A percentile compares a stretch with the other conserved stretches of the same genome.
Evolutionary conservation across 2,329 filamentous ascomycete genomes (phyloP).

Genomic region (Claviceps citrina): DNA sequence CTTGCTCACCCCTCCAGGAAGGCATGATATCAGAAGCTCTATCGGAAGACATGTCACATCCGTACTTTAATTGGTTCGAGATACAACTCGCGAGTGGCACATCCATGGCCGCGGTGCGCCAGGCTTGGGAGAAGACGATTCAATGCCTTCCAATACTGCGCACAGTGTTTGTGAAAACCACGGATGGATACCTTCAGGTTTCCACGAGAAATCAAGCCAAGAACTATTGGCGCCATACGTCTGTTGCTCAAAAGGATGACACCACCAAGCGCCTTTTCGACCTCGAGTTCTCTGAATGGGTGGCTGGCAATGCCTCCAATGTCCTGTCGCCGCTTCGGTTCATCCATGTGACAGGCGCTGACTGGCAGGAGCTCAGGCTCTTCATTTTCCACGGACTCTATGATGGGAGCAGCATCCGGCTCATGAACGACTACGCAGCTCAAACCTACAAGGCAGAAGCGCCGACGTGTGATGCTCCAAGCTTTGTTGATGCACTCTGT

Average conservation of each 20-base stretch:
- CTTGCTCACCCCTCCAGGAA: conserved; percentile 74
- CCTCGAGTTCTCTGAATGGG: conserved; percentile 33
- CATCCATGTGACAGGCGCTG: conserved; percentile 20
- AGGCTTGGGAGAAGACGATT: conserved; percentile 43
- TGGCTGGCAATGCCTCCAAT: conserved; percentile 31
- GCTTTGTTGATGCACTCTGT: conserved; percentile 51
- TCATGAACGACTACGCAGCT: conserved; percentile 46
- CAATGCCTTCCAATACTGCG: conserved; percentile 48
- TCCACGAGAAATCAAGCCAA: conserved; percentile 33
- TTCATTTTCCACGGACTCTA: conserved; percentile 69
- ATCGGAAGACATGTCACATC: conserved; percentile 31
- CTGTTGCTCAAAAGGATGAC: conserved; percentile 13
- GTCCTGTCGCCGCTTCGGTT: conserved; percentile 38
- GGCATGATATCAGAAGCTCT: conserved; percentile 66
- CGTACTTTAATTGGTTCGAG: conserved; percentile 67
- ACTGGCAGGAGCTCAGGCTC: conserved; percentile 2
- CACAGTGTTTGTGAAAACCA: conserved; percentile 55
- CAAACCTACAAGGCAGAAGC: conserved; percentile 9
- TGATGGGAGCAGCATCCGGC: conserved; percentile 62
- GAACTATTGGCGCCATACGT: conserved; percentile 29
- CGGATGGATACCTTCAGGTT: conserved; percentile 63
- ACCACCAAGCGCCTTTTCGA: conserved; percentile 21
- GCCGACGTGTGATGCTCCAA: conserved; percentile 24
- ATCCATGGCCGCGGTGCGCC: conserved; percentile 31
- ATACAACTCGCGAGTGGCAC: conserved; percentile 36